Evolutionary conservation across 2,329 filamentous ascomycete genomes (phyloP), one percentile per base, ranked within the genome.

Genomic region (Zelopaecilomyces penicillatus): DNA sequence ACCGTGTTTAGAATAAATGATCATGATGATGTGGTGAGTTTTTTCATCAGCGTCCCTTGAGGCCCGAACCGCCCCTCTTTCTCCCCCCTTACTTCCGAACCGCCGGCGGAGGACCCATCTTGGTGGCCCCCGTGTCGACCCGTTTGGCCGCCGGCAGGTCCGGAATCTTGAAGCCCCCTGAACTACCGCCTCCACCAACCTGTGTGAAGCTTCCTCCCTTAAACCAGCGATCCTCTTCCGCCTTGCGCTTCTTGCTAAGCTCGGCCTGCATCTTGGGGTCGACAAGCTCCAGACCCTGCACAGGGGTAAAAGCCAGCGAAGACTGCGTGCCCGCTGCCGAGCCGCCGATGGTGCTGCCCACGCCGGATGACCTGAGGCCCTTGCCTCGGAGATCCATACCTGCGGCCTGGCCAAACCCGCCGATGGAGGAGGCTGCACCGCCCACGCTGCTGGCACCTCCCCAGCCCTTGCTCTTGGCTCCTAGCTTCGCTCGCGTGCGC

Each of bases 141-240:
- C 81, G 89, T 71, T 96, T 96, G 43, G 69, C 75, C 28, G 78
- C 68, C 11, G 87, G 88, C 52, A 91, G 61, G 3, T 75, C 75
- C 11, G 91, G 89, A 34, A 94, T 84, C 65, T 90, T 95, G 75
- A 96, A 95, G 1, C 80, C 83, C 8, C 73, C 79, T 41, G 74
- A 59, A 41, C 52, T 52, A 50, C 78, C 78, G 8, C 59, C 63
- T 10, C 70, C 69, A 7, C 81, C 81, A 45, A 95, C 78, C 63
- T 96, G 90, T 6, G 93, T 96, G 60, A 98, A 98, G 0, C 87
- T 90, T n/a, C 93, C 93, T 39, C 88, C 87, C 65, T 93, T 95
- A 72, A 98, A 98, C 84, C 89, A 98, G 33, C 88, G 75, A 61
- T 97, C 91, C 61, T 95, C 88, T 52, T 97, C 93, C 1, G 88